phyloP scores from a whole-genome alignment of 345 rosid species.

The Linum lewisii region DNA sequence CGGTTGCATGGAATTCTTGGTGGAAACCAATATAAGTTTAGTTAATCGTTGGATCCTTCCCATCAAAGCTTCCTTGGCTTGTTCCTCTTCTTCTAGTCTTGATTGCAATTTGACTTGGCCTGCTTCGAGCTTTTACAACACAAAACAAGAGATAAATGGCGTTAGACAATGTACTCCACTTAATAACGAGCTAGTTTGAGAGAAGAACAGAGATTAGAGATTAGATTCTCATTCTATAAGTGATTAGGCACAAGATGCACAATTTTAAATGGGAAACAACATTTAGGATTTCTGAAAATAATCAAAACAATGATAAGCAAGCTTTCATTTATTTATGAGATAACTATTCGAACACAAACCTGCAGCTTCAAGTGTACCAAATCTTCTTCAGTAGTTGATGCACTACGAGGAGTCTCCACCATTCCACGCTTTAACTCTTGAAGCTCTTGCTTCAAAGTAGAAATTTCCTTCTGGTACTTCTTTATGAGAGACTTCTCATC shows the following conservation, averaged over 20 bases:
- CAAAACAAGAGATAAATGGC: conserved; percentile 1
- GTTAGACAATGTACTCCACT: not conserved
- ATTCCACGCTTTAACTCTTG: conserved; percentile 47
- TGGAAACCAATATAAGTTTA: conserved; percentile 60
- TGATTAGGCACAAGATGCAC: not conserved
- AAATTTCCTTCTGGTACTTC: conserved; percentile 63
- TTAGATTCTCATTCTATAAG: not conserved
- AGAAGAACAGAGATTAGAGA: not conserved
- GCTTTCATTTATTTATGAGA: not conserved
- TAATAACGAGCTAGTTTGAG: conserved; percentile 3
- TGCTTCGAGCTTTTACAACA: conserved; percentile 53
- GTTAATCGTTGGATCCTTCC: conserved; percentile 68
- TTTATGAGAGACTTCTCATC: conserved; percentile 77
- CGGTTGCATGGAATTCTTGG: conserved; percentile 51
- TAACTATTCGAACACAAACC: conserved; percentile 32
- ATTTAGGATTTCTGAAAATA: not conserved
- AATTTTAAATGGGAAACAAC: not conserved
- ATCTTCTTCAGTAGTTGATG: conserved; percentile 46
- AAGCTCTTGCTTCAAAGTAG: conserved; percentile 55
- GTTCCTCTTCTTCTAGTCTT: conserved; percentile 64
- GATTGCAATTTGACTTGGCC: conserved; percentile 66
- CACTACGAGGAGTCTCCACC: conserved; percentile 29
- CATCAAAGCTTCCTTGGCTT: conserved; percentile 61
- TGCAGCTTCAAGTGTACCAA: conserved; percentile 56
- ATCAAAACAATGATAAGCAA: conserved; percentile 3